Conservation (phyloP, 192 early-diverging fungal genomes). For the Coemansia sp. region DNA sequence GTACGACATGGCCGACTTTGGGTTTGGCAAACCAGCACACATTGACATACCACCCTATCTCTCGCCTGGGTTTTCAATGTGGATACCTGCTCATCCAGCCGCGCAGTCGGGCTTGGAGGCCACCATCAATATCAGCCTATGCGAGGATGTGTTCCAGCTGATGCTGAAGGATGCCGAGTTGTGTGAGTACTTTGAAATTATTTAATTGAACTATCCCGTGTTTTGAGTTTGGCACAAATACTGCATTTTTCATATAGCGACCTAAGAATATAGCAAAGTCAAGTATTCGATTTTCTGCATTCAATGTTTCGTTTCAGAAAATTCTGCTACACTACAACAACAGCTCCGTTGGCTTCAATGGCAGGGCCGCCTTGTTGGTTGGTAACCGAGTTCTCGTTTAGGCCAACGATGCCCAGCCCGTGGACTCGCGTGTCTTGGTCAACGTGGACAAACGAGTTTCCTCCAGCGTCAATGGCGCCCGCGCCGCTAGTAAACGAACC, state of each 20-base stretch:
- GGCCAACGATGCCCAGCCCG: slow-evolving; percentile 21
- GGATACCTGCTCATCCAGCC: slow-evolving; percentile 16
- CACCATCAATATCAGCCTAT: slow-evolving; percentile 23
- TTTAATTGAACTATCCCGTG: neutral
- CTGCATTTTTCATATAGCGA: neutral
- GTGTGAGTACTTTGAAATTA: slow-evolving; percentile 14
- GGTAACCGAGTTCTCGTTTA: slow-evolving; percentile 27
- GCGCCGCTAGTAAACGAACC: slow-evolving; percentile 2
- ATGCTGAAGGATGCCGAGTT: slow-evolving; percentile 22
- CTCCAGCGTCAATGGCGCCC: slow-evolving; percentile 14
- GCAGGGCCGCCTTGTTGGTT: slow-evolving; percentile 29
- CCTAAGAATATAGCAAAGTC: neutral
- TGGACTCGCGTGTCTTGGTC: slow-evolving; percentile 37
- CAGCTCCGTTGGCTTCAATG: slow-evolving; percentile 25
- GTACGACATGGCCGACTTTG: slow-evolving; percentile 28
- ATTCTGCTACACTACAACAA: slow-evolving; percentile 5
- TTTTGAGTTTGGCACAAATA: neutral
- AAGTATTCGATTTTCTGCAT: slow-evolving; percentile 4
- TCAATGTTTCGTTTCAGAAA: neutral
- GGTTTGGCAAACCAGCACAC: slow-evolving; percentile 18
- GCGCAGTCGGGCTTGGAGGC: neutral
- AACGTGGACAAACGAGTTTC: slow-evolving; percentile 36
- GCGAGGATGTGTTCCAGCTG: slow-evolving; percentile 12
- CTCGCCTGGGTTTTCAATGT: slow-evolving; percentile 37
- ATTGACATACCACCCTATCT: slow-evolving; percentile 36